Evolutionary conservation across 129 eudicot genomes (phyloP).

Genomic region (Scalesia atractyloides): DNA sequence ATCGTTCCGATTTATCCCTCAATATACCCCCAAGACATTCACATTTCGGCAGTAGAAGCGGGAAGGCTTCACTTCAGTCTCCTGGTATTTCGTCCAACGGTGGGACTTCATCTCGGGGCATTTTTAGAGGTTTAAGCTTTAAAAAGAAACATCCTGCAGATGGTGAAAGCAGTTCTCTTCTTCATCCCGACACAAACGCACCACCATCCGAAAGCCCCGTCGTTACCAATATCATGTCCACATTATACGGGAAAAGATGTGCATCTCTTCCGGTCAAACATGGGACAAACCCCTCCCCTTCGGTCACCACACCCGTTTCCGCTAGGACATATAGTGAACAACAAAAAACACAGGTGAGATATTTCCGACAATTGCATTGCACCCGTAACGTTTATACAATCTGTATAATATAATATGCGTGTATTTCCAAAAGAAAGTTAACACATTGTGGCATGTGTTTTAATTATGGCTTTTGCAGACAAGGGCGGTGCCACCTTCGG

Average conservation of each 20-base stretch:
- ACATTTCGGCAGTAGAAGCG: slow-evolving; percentile 46
- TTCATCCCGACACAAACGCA: slow-evolving; percentile 43
- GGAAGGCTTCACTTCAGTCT: slow-evolving; percentile 52
- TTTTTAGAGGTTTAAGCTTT: slow-evolving; percentile 71
- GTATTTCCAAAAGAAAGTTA: background rate
- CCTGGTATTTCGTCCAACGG: slow-evolving; percentile 48
- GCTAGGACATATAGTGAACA: slow-evolving; percentile 65
- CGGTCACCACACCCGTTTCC: slow-evolving; percentile 53
- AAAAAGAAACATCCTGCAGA: slow-evolving; percentile 53
- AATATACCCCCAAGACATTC: slow-evolving; percentile 72
- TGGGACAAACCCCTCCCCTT: slow-evolving; percentile 58
- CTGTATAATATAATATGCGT: no score
- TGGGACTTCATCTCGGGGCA: slow-evolving; percentile 51
- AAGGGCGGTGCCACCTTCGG: slow-evolving; percentile 43
- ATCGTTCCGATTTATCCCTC: slow-evolving; percentile 56
- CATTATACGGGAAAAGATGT: slow-evolving; percentile 51
- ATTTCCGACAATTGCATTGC: background rate
- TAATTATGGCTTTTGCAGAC: slow-evolving; percentile 40
- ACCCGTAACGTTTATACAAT: background rate
- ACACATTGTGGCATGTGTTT: background rate
- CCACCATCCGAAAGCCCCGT: slow-evolving; percentile 46
- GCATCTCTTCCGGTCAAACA: slow-evolving; percentile 82
- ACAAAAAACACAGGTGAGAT: slow-evolving; percentile 48
- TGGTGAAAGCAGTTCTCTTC: slow-evolving; percentile 82
- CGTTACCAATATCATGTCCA: slow-evolving; percentile 37